Evolutionary conservation across 441 rosid species (phyloP).

Genomic region (Adansonia grandidieri): DNA sequence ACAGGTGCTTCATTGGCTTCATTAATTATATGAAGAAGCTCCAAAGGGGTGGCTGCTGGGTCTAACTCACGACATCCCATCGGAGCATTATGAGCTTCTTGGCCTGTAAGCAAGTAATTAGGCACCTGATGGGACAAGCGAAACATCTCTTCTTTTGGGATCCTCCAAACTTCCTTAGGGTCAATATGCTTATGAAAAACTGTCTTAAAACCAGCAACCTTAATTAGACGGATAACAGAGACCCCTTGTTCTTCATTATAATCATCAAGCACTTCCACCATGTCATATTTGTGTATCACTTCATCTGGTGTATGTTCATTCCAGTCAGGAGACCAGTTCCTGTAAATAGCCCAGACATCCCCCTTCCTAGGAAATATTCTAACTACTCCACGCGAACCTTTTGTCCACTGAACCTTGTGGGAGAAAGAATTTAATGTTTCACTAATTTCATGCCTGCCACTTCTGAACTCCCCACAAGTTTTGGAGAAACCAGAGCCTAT

Average conservation of each 20-base stretch:
- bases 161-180: conserved; percentile 47
- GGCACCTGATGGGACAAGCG: conserved; percentile 96
- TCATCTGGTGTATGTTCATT: conserved; percentile 64
- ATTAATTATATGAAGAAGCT: conserved; percentile 47
- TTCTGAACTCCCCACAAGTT: conserved; percentile 91
- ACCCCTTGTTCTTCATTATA: conserved; percentile 63
- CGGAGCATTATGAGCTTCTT: conserved; percentile 71
- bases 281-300: conserved; percentile 75
- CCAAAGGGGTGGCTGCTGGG: conserved; percentile 91
- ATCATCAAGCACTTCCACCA: conserved; percentile 69
- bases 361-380: conserved; percentile 76
- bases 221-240: conserved; percentile 59
- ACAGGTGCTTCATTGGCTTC: conserved; percentile 36
- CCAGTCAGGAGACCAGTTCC: conserved; percentile 93
- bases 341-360: conserved; percentile 90
- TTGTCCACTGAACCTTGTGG: conserved; percentile 76
- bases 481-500: conserved; percentile 77
- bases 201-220: conserved; percentile 71
- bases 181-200: conserved; percentile 62
- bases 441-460: conserved; percentile 58
- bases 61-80: conserved; percentile 80
- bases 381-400: conserved; percentile 71
- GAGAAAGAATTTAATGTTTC: conserved; percentile 74
- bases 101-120: conserved; percentile 67
- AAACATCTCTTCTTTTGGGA: conserved; percentile 81